Conservation (phyloP, 2,329 filamentous ascomycete genomes). For the Fusarium agapanthi region DNA sequence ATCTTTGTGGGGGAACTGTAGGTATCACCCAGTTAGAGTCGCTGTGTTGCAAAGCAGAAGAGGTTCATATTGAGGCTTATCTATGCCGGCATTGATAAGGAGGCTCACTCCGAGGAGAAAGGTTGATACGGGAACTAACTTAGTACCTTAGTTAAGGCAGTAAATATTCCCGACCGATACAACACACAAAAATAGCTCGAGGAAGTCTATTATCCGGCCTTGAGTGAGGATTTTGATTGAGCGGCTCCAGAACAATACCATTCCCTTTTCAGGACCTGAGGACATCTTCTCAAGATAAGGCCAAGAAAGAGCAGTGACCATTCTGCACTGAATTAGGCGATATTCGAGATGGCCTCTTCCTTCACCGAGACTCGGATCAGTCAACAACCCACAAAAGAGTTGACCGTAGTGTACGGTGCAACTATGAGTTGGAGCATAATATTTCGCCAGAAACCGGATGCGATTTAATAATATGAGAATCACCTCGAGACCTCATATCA, state of each 20-base stretch:
- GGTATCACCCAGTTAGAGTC: constrained; percentile 11
- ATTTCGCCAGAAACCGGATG: constrained; percentile 13
- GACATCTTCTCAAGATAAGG: not conserved
- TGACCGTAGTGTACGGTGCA: not conserved
- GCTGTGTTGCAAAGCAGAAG: constrained; percentile 12
- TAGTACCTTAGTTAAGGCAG: not conserved
- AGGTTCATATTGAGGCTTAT: constrained; percentile 27
- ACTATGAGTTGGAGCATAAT: not conserved
- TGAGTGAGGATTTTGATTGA: not conserved
- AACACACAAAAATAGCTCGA: constrained; percentile 13
- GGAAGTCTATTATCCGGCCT: not conserved
- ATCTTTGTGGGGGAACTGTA: constrained; percentile 21
- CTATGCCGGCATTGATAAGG: constrained; percentile 22
- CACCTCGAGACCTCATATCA: constrained; percentile 19
- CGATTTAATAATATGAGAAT: constrained; percentile 15
- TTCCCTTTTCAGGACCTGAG: not conserved
- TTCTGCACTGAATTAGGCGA: not conserved
- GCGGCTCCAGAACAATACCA: not conserved
- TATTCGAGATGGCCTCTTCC: constrained; percentile 7
- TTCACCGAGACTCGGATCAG: constrained; percentile 15
- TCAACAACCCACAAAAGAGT: constrained; percentile 14
- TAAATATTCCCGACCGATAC: constrained; percentile 10
- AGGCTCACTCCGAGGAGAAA: constrained; percentile 32
- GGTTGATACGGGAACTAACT: constrained; percentile 2
- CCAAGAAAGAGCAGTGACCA: not conserved